A percentile compares a stretch with the other conserved stretches of the same genome.
Evolutionary conservation across 148 eudicot species (phyloP).

Genomic region (Bassia scoparia): DNA sequence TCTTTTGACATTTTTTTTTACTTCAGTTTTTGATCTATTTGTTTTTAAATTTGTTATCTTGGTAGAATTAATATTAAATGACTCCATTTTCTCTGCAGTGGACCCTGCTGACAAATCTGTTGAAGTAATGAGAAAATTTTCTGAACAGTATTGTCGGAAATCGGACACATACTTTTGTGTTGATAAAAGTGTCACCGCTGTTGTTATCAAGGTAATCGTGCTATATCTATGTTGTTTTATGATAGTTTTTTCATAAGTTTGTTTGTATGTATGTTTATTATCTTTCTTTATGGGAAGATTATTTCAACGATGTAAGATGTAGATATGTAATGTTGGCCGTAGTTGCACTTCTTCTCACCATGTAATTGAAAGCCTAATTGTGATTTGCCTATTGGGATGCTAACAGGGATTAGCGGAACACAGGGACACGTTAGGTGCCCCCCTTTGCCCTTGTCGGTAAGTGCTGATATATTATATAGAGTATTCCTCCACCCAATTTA

Average conservation of each 20-base stretch:
- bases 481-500: not conserved
- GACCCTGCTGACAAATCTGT: constrained; percentile 86
- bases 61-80: not conserved
- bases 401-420: constrained; percentile 93
- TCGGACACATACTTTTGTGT: constrained; percentile 84
- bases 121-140: constrained; percentile 92
- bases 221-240: not conserved
- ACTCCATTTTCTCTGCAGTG: constrained; percentile 34
- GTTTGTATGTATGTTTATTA: not conserved
- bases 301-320: not conserved
- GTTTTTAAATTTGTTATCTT: not conserved
- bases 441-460: constrained; percentile 96
- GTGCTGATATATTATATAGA: not conserved
- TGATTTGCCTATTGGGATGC: constrained; percentile 1
- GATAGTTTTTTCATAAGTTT: not conserved
- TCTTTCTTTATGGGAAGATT: not conserved
- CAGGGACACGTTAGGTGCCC: constrained; percentile 91
- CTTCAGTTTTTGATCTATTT: not conserved
- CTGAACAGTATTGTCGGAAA: constrained; percentile 89
- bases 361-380: not conserved
- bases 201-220: constrained; percentile 78
- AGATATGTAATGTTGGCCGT: not conserved
- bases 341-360: not conserved
- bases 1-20: not conserved
- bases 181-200: constrained; percentile 92